Percentiles rank a stretch among this genome's conserved stretches.
phyloP scores from a whole-genome alignment of 2,329 filamentous ascomycete species.

The Phialophora expanda region DNA sequence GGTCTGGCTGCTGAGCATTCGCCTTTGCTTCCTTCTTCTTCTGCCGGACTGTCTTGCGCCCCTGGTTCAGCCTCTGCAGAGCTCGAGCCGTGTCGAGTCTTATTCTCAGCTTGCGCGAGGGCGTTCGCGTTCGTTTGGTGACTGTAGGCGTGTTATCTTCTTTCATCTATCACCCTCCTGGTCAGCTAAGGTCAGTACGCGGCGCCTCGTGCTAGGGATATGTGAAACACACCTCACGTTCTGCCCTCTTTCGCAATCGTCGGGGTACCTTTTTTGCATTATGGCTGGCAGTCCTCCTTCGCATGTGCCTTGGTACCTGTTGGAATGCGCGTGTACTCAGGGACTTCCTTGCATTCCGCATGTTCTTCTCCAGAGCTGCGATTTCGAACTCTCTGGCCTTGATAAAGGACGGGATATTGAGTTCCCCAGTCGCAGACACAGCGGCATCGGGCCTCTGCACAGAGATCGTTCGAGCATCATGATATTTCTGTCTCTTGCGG shows the following conservation, averaged over 20 bases:
- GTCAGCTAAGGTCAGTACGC: conserved; percentile 35
- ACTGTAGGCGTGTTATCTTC: conserved; percentile 91
- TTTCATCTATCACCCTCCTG: conserved; percentile 64
- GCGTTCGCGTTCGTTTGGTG: conserved; percentile 59
- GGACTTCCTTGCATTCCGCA: conserved; percentile 71
- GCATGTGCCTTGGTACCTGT: conserved; percentile 80
- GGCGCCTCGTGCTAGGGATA: conserved; percentile 13
- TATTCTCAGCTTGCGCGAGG: conserved; percentile 52
- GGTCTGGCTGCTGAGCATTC: conserved; percentile 39
- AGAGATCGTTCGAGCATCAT: conserved; percentile 54
- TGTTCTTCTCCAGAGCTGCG: conserved; percentile 78
- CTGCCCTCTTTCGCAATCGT: conserved; percentile 71
- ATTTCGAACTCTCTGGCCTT: conserved; percentile 89
- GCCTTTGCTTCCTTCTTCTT: conserved; percentile 46
- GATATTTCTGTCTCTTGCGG: conserved; percentile 49
- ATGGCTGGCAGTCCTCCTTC: conserved; percentile 89
- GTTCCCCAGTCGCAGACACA: conserved; percentile 69
- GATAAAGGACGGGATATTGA: conserved; percentile 85
- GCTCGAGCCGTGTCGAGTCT: conserved; percentile 77
- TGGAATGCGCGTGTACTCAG: conserved; percentile 81
- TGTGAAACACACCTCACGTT: conserved; percentile 58
- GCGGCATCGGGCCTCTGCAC: conserved; percentile 51
- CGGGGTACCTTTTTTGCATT: conserved; percentile 90
- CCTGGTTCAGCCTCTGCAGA: conserved; percentile 65
- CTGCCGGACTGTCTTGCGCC: conserved; percentile 55